Percentiles rank a stretch among this genome's conserved stretches.
phyloP scores from a whole-genome alignment of 2,329 filamentous ascomycete genomes.

The Chrysoporthe puriensis region DNA sequence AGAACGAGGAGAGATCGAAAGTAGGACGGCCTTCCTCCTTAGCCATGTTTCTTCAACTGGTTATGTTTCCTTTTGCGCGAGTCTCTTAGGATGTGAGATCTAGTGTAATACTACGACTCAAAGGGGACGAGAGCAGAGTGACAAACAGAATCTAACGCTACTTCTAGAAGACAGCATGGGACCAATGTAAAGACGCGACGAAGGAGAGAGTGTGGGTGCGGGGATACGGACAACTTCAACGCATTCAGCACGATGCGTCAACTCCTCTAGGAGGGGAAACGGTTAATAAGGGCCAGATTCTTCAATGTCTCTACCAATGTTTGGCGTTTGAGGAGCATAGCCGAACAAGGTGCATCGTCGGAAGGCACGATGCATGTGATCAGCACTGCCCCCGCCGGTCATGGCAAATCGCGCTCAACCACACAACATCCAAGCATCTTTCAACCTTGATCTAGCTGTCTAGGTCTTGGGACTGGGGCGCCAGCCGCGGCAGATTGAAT shows the following conservation, averaged over 20 bases:
- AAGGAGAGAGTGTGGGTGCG: not conserved
- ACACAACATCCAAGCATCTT: not conserved
- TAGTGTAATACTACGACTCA: not conserved
- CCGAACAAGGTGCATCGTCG: not conserved
- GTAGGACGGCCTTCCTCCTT: not conserved
- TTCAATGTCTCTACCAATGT: not conserved
- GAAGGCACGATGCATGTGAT: constrained; percentile 1
- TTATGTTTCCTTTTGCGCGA: not conserved
- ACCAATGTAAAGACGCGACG: not conserved
- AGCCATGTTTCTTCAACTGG: constrained; percentile 3
- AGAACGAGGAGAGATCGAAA: constrained; percentile 13
- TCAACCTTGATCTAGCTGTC: not conserved
- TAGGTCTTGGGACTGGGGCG: not conserved
- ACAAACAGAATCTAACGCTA: not conserved
- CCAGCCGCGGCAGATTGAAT: constrained; percentile 2
- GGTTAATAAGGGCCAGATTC: not conserved
- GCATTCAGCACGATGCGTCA: too few species aligned
- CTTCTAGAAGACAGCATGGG: not conserved
- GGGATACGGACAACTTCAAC: not conserved
- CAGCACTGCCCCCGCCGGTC: constrained; percentile 1
- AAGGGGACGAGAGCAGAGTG: not conserved
- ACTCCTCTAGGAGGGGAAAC: not conserved
- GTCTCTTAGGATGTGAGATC: not conserved
- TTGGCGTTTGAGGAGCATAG: not conserved
- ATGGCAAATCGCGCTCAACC: not conserved